Conservation (phyloP, 345 rosid species). For the Gossypium australe region DNA sequence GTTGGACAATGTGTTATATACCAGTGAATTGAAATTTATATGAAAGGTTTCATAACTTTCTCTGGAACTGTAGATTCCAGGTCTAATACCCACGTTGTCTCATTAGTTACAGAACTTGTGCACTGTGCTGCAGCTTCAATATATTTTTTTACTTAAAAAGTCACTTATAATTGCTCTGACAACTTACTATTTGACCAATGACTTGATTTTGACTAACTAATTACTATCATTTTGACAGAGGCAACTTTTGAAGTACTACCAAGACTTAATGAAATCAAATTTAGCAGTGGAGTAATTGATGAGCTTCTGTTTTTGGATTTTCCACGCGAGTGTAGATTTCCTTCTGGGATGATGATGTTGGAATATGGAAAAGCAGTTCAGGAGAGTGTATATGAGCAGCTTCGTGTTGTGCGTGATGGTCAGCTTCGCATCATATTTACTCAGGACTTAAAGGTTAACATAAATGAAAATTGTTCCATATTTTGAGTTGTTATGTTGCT, state of each 20-base stretch:
- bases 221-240: slow-evolving; percentile 45
- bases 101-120: background rate
- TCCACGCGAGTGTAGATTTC: slow-evolving; percentile 74
- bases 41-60: background rate
- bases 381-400: slow-evolving; percentile 93
- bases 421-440: slow-evolving; percentile 85
- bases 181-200: background rate
- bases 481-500: background rate
- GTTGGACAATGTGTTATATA: background rate
- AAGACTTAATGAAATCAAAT: slow-evolving; percentile 90
- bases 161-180: background rate
- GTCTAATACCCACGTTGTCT: background rate
- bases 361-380: slow-evolving; percentile 92
- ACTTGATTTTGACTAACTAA: background rate
- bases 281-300: slow-evolving; percentile 90
- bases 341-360: slow-evolving; percentile 76
- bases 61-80: background rate
- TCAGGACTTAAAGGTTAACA: slow-evolving; percentile 76
- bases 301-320: slow-evolving; percentile 85
- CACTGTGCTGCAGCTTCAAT: background rate
- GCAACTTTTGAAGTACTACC: slow-evolving; percentile 96
- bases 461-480: slow-evolving; percentile 6
- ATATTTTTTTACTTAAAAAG: background rate
- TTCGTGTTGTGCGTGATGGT: slow-evolving; percentile 98
- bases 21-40: background rate